Conservation (phyloP, 768 basidiomycete genomes). For the Obba rivulosa region DNA sequence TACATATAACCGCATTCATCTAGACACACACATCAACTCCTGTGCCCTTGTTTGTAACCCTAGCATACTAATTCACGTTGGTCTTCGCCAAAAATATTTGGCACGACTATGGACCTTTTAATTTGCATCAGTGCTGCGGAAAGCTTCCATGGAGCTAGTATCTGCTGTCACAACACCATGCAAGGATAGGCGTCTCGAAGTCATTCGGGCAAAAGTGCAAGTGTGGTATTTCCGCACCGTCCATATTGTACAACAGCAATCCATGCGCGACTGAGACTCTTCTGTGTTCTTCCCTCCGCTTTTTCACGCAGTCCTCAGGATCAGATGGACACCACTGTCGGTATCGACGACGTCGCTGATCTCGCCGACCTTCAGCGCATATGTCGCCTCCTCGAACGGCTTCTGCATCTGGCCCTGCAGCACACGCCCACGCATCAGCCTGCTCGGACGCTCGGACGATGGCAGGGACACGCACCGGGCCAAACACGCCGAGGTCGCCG, state of each 20-base stretch:
- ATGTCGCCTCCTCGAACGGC: slow-evolving; percentile 90
- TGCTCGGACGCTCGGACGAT: background rate
- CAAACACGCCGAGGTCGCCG: slow-evolving; percentile 89
- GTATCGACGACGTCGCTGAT: slow-evolving; percentile 82
- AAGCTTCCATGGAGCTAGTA: too few relatives aligned
- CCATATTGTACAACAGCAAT: too few relatives aligned
- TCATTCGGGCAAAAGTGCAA: background rate
- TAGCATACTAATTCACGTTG: too few relatives aligned
- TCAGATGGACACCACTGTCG: slow-evolving; percentile 93
- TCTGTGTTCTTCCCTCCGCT: background rate
- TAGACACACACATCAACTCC: too few relatives aligned
- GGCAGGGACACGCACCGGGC: slow-evolving; percentile 25
- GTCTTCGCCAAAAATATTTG: too few relatives aligned
- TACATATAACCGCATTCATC: too few relatives aligned
- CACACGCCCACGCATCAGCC: background rate
- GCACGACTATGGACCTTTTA: too few relatives aligned
- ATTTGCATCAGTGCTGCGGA: too few relatives aligned
- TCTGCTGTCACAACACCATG: too few relatives aligned
- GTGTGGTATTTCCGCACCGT: background rate
- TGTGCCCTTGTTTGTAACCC: too few relatives aligned
- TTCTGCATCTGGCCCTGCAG: slow-evolving; percentile 86
- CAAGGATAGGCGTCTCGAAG: too few relatives aligned
- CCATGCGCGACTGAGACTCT: background rate
- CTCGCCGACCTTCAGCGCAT: slow-evolving; percentile 61
- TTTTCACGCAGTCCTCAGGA: slow-evolving; percentile 74